Evolutionary conservation across 139 green algal species (phyloP), one percentile per base, ranked within the genome.

Genomic region (Chlamydomonas sp.): DNA sequence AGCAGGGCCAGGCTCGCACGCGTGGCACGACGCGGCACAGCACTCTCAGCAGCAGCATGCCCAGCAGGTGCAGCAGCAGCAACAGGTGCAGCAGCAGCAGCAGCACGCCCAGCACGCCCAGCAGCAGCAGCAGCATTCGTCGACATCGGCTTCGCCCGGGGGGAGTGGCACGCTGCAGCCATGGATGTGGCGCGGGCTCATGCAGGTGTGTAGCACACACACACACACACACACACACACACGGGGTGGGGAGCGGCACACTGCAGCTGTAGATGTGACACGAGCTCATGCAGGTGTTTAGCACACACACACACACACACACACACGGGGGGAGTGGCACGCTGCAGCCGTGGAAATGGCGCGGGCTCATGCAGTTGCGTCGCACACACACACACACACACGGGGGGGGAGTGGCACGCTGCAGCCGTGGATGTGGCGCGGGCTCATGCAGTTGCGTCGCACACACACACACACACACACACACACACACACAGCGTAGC

Each of bases 121-220:
- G n/a, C n/a, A n/a, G n/a, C n/a, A 54, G 13, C 13, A 54, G 43
- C 43, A 54, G 43, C 43, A 16, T 54, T 54, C 13, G 13, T 13
- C 13, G 31, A 34, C 10, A 34, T 5, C 48, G 30, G 20, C 2
- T 30, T 48, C 47, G 39, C 28, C 13, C 47, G 35, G 5, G 71
- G 30, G 28, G 48, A 4, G 33, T 24, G 47, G 13, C 35, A 48
- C 67, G 1, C 22, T 68, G 60, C 20, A 43, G 33, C 20, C 60
- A 6, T 68, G 60, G 60, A 85, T 85, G 79, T 88, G 85, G 85
- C 84, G 83, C 69, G 73, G 85, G 2, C 73, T 71, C 0, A 39
- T 91, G 58, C 61, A 69, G n/a, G n/a, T n/a, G n/a, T n/a, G n/a
- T n/a, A n/a, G n/a, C n/a, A n/a, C n/a, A n/a, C n/a, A n/a, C n/a